Evolutionary conservation across 2,329 filamentous ascomycete species (phyloP), one percentile per base, ranked within the genome.

Genomic region (Paecilomyces variotii): DNA sequence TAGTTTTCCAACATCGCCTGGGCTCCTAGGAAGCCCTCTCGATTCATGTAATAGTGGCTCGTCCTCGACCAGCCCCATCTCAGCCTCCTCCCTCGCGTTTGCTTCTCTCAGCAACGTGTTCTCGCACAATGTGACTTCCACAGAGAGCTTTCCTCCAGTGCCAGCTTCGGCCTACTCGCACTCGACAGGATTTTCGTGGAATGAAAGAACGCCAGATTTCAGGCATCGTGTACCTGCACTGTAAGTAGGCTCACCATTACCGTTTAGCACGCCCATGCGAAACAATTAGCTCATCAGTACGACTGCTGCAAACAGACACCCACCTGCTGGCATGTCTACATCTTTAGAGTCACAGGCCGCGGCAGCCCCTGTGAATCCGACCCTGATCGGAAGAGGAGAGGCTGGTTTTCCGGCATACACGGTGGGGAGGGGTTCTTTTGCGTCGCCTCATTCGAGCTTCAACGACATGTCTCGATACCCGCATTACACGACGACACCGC

Each of bases 1-100:
- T 72, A 84, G 81, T 69, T 84, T 81, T 70, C 76, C 79, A 61
- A 66, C 77, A 62, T 75, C 74, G 60, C 72, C 78, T 67, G 76
- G 78, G 64, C 77, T 82, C 65, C 78, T 82, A 60, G 73, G 78
- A 71, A 78, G 74, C 63, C 74, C 77, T 56, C 67, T 74, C 56
- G 82, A 84, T 72, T 82, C 82, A 61, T 81, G 79, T 58, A 45
- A 45, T 45, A 80, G 78, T 58, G 82, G 81, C 67, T 83, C 79
- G 63, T 78, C 77, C 66, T 80, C 79, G 63, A 78, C 78, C 65
- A 80, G 78, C 65, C 78, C 79, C 60, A 78, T 77, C 64, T 81
- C 80, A 63, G 78, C 76, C 59, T 81, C 79, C 30, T 78, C 78
- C 54, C 74, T 78, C 63, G 72, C 76, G 62, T 81, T 74, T 65